A percentile compares a stretch with the other conserved stretches of the same genome.
These are phyloP conservation scores for Udeniomyces megalosporus DNA, from an alignment of 768 basidiomycete species.

Conservation along the genomic window DNA sequence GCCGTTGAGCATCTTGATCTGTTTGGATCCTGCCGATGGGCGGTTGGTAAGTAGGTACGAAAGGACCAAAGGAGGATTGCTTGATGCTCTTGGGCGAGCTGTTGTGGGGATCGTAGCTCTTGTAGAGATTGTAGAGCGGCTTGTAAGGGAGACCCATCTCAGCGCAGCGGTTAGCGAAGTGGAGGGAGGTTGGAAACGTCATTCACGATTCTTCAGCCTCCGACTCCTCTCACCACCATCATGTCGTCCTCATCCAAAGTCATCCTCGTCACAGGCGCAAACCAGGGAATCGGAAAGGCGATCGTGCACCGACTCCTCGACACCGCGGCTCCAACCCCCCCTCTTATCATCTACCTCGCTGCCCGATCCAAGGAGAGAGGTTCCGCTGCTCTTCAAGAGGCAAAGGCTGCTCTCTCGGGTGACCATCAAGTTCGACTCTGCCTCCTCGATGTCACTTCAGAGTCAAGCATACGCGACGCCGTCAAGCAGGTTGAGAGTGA, in stretches of 20 bases:
- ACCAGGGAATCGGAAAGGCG: conserved; percentile 13
- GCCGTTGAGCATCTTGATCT: conserved; percentile 25
- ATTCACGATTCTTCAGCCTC: too few relatives aligned
- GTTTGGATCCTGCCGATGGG: conserved; percentile 13
- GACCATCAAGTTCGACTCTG: conserved; percentile 12
- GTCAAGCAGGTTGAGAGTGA: conserved; percentile 3
- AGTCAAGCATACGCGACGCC: conserved; percentile 14
- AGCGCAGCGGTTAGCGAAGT: too few relatives aligned
- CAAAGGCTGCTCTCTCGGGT: conserved; percentile 3
- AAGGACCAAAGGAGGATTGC: not conserved
- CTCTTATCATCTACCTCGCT: conserved; percentile 17
- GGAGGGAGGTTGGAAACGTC: too few relatives aligned
- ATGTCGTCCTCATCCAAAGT: too few relatives aligned
- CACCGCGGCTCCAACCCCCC: conserved; percentile 15
- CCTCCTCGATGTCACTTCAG: conserved; percentile 17
- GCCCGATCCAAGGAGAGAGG: conserved; percentile 14
- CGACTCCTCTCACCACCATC: too few relatives aligned
- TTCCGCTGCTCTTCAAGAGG: conserved; percentile 9
- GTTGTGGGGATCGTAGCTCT: too few relatives aligned
- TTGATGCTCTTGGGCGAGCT: not conserved
- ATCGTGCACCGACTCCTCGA: conserved; percentile 14
- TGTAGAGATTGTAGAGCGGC: too few relatives aligned
- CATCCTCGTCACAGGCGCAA: not conserved
- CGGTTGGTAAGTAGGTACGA: not conserved
- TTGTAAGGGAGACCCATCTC: too few relatives aligned